Evolutionary conservation across 768 basidiomycete genomes (phyloP).

Genomic region (Mycena rosella): DNA sequence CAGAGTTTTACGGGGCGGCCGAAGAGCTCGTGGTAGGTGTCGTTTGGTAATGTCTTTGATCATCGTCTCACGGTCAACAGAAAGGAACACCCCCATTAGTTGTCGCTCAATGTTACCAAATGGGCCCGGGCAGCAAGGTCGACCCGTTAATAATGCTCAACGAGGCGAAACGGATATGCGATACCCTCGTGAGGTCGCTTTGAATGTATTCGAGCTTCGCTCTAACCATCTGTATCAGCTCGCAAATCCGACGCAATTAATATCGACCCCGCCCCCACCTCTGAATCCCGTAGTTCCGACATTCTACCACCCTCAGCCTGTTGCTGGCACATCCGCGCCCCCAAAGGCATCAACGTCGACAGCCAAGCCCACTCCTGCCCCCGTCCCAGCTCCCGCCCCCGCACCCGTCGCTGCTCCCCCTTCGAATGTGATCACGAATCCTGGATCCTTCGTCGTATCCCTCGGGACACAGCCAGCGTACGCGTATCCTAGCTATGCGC

Average conservation of each 20-base stretch:
- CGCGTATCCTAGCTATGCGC: slow-evolving; percentile 55
- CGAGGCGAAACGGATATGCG: slow-evolving; percentile 84
- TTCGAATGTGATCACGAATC: slow-evolving; percentile 73
- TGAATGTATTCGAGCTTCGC: slow-evolving; percentile 8
- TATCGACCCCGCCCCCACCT: slow-evolving; percentile 74
- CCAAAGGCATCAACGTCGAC: slow-evolving; percentile 45
- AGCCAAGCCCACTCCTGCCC: slow-evolving; percentile 42
- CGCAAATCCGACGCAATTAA: slow-evolving; percentile 78
- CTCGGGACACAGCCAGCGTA: slow-evolving; percentile 73
- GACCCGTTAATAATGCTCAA: slow-evolving; percentile 81
- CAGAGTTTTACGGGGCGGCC: slow-evolving; percentile 88
- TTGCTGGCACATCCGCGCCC: slow-evolving; percentile 42
- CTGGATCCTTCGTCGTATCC: slow-evolving; percentile 80
- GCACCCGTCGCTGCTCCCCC: slow-evolving; percentile 43
- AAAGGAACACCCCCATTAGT: slow-evolving; percentile 77
- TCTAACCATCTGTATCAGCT: slow-evolving; percentile 59
- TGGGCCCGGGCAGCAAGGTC: slow-evolving; percentile 75
- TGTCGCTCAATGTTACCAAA: slow-evolving; percentile 84
- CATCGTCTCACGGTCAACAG: slow-evolving; percentile 43
- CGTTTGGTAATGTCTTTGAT: slow-evolving; percentile 23
- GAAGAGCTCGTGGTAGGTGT: slow-evolving; percentile 84
- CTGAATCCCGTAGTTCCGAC: slow-evolving; percentile 64
- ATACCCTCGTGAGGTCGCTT: slow-evolving; percentile 69
- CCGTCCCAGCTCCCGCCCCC: slow-evolving; percentile 47
- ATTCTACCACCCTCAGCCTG: slow-evolving; percentile 49